These are phyloP conservation scores for Zarea fungicola DNA, from an alignment of 2,329 filamentous ascomycete species.

Conservation along the genomic window DNA sequence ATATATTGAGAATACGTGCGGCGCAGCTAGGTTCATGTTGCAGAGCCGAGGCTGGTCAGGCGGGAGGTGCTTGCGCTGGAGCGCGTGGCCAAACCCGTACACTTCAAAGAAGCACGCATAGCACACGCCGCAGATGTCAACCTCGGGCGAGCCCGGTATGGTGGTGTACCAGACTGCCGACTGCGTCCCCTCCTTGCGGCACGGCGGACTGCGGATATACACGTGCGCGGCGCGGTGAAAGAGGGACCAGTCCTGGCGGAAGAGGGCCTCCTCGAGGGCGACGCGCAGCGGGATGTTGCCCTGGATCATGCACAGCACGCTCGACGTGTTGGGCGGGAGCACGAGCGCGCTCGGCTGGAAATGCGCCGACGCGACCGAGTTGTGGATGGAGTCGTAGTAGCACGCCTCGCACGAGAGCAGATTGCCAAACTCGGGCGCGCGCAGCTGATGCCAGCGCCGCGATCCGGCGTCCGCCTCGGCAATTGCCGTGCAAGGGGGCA, in stretches of 20 bases:
- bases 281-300: not conserved
- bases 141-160: not conserved
- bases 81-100: not conserved
- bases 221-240: not conserved
- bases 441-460: slow-evolving; percentile 1
- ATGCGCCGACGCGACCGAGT: not conserved
- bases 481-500: not conserved
- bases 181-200: not conserved
- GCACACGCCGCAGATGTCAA: slow-evolving; percentile 4
- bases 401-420: slow-evolving; percentile 2
- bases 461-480: not conserved
- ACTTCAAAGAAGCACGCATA: not conserved
- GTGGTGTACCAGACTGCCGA: not conserved
- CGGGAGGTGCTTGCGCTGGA: not conserved
- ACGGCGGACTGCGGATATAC: not conserved
- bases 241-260: not conserved
- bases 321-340: not conserved
- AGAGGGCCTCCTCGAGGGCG: not conserved
- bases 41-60: not conserved
- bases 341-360: not conserved
- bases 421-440: not conserved
- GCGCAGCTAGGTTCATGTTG: slow-evolving; percentile 2
- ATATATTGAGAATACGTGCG: not conserved
- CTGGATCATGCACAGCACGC: not conserved
- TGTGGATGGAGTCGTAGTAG: slow-evolving; percentile 6